Percentiles rank a stretch among this genome's conserved stretches.
phyloP scores from a whole-genome alignment of 768 basidiomycete genomes.

The Russula foetens region DNA sequence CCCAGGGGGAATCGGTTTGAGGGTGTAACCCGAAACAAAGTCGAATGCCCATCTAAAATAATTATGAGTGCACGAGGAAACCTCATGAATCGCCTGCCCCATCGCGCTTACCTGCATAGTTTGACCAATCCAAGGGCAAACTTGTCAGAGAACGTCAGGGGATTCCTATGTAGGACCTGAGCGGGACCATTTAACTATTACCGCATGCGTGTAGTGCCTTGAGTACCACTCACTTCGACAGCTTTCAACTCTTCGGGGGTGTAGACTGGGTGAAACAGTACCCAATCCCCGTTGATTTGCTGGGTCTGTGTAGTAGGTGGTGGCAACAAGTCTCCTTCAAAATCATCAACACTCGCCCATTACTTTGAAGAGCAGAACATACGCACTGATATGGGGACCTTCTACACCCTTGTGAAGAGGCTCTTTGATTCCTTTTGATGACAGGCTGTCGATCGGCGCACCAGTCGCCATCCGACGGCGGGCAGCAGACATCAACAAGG shows the following conservation, averaged over 20 bases:
- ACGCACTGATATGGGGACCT: slow-evolving; percentile 8
- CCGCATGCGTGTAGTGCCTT: not conserved
- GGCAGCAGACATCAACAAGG: not conserved
- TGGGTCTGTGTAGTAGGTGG: slow-evolving; percentile 20
- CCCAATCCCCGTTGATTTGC: slow-evolving; percentile 62
- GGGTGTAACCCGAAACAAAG: slow-evolving; percentile 77
- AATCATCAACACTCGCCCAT: not conserved
- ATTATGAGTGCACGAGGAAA: not conserved
- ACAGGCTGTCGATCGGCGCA: not conserved
- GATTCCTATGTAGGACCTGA: slow-evolving; percentile 62
- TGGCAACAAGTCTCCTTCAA: slow-evolving; percentile 3
- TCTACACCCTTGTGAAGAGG: not conserved
- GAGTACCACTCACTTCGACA: slow-evolving; percentile 45
- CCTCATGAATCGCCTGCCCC: not conserved
- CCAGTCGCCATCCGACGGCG: slow-evolving; percentile 1
- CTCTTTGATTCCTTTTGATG: not conserved
- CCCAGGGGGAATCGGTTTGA: slow-evolving; percentile 52
- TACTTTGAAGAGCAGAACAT: no score
- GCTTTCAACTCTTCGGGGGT: slow-evolving; percentile 61
- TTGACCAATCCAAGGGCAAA: slow-evolving; percentile 58
- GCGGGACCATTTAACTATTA: slow-evolving; percentile 4
- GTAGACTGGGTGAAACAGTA: slow-evolving; percentile 91
- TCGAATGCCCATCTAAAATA: slow-evolving; percentile 61
- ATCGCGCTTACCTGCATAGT: slow-evolving; percentile 35
- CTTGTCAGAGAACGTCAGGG: slow-evolving; percentile 64